These are phyloP conservation scores for Heterobasidion irregulare DNA, from an alignment of 1,284 basidiomycete species.

Conservation along the genomic window DNA sequence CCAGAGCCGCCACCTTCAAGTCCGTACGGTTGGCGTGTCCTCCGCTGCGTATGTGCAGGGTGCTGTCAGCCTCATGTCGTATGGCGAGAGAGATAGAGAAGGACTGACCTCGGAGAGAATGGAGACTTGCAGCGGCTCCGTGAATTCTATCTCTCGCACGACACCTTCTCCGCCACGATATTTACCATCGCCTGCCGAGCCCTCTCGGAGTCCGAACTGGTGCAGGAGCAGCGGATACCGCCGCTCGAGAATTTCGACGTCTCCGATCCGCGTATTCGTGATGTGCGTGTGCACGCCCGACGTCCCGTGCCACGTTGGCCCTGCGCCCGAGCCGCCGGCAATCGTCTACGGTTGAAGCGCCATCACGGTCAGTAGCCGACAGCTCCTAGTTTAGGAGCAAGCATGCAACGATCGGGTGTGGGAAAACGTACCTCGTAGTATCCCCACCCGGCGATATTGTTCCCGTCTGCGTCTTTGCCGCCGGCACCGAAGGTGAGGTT, in stretches of 20 bases:
- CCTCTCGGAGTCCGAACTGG: conserved; percentile 72
- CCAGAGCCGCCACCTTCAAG: conserved; percentile 80
- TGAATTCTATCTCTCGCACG: conserved; percentile 82
- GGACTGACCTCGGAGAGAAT: conserved; percentile 70
- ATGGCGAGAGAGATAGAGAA: not conserved
- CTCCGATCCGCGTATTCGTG: conserved; percentile 90
- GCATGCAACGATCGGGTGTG: too few relatives aligned
- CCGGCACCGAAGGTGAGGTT: conserved; percentile 90
- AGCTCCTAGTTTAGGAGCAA: too few relatives aligned
- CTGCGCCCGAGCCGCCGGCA: conserved; percentile 89
- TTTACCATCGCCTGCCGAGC: conserved; percentile 72
- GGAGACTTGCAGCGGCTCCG: conserved; percentile 80
- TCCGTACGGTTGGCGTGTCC: conserved; percentile 88
- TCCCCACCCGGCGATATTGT: conserved; percentile 78
- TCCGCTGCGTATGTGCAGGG: conserved; percentile 38
- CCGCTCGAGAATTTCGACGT: conserved; percentile 88
- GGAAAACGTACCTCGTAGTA: conserved; percentile 73
- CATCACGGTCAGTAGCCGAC: not conserved
- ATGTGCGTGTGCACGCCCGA: conserved; percentile 87
- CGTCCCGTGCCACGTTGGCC: conserved; percentile 85
- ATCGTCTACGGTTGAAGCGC: conserved; percentile 58
- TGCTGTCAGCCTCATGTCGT: not conserved
- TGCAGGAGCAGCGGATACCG: conserved; percentile 85
- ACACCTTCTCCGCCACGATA: conserved; percentile 87
- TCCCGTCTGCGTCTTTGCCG: conserved; percentile 78